phyloP scores from a whole-genome alignment of 208 protist species.

The Endotrypanum monterogeii region DNA sequence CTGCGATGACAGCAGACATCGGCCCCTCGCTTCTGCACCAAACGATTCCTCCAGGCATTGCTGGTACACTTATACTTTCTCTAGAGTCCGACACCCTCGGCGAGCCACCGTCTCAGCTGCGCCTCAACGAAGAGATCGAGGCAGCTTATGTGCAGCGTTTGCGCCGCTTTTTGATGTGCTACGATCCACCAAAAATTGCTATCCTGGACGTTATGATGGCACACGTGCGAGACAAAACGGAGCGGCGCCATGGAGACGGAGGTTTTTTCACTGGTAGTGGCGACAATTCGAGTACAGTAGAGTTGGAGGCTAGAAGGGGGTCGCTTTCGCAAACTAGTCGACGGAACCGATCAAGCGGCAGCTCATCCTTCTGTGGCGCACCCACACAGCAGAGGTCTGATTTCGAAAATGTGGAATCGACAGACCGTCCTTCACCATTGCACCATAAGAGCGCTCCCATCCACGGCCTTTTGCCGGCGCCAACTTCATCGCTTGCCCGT shows the following conservation, averaged over 20 bases:
- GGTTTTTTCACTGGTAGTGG: neutral
- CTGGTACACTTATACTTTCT: conserved; percentile 69
- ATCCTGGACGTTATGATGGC: conserved; percentile 74
- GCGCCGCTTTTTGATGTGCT: conserved; percentile 59
- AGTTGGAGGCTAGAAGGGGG: neutral
- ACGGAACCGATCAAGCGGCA: neutral
- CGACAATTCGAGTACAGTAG: neutral
- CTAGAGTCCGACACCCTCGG: conserved; percentile 67
- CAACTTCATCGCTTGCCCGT: neutral
- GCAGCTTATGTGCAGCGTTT: conserved; percentile 46
- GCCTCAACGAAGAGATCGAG: conserved; percentile 47
- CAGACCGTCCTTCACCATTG: neutral
- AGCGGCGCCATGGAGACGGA: conserved; percentile 17
- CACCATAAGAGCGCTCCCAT: neutral
- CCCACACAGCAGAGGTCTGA: neutral
- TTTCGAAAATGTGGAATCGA: neutral
- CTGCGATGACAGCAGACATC: conserved; percentile 6
- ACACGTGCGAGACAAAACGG: conserved; percentile 48
- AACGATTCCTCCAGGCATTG: conserved; percentile 41
- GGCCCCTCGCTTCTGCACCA: conserved; percentile 28
- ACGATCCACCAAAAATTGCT: conserved; percentile 48
- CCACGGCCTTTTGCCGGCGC: neutral
- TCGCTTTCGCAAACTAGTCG: neutral
- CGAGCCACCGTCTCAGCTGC: conserved; percentile 24
- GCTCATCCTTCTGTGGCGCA: neutral